A percentile compares a stretch with the other conserved stretches of the same genome.
Conservation (phyloP, 768 basidiomycete genomes). For the Glaciozyma antarctica region DNA sequence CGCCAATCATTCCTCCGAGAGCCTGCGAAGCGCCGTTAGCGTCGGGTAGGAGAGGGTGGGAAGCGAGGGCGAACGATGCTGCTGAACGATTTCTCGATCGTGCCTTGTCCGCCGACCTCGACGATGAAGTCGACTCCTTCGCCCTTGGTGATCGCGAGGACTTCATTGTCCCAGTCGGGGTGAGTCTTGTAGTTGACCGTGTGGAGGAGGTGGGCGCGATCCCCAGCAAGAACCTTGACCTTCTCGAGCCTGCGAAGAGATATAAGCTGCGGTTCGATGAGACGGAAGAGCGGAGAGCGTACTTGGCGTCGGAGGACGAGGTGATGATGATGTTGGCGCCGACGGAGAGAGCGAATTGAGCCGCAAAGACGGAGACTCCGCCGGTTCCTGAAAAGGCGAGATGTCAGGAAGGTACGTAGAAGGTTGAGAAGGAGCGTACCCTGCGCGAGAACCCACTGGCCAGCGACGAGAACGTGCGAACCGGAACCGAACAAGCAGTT, state of each 20-base stretch:
- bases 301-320: constrained; percentile 56
- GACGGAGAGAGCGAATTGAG: constrained; percentile 53
- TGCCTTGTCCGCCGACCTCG: constrained; percentile 52
- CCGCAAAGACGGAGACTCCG: constrained; percentile 44
- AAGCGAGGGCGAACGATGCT: neutral
- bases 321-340: constrained; percentile 59
- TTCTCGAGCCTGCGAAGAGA: constrained; percentile 39
- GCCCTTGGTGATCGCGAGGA: constrained; percentile 26
- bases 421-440: neutral
- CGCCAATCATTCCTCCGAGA: constrained; percentile 45
- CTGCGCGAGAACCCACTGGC: neutral
- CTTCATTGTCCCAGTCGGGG: constrained; percentile 53
- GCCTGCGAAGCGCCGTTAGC: constrained; percentile 39
- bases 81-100: constrained; percentile 42
- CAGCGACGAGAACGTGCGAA: neutral
- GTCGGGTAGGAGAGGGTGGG: neutral
- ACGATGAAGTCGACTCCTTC: constrained; percentile 31
- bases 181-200: constrained; percentile 54
- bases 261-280: neutral
- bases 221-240: constrained; percentile 48
- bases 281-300: neutral
- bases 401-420: neutral
- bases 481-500: neutral
- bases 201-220: constrained; percentile 38
- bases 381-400: constrained; percentile 29